Base-by-base conservation (phyloP, 495 filamentous ascomycete species). In the Evernia prunastri region DNA sequence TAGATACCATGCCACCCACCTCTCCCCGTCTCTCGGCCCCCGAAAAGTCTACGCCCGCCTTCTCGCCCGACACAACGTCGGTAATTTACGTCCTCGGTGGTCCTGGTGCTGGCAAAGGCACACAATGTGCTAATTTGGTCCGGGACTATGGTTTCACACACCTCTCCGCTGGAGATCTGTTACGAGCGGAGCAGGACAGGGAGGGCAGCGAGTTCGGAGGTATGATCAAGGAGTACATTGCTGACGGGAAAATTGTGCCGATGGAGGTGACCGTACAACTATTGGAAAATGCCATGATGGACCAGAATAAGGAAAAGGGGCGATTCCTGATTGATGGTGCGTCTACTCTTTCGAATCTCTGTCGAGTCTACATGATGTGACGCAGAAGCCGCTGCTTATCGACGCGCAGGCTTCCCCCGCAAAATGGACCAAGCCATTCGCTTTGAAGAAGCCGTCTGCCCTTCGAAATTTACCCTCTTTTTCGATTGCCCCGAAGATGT, bases 261-360 rank as follows among this genome's bases (percentile, higher is more conserved):
- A 96, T 96, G 93, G 93, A 97, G 72, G 91, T 98, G 27, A 98
- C 94, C n/a, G 87, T 98, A 43, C 86, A 88, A 35, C 74, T 98
- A 20, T 83, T 98, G 5, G 94, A 96, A 75, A 92, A 96, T 72
- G 89, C 92, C 11, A 97, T 98, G 89, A 83, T 79, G 61, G 84
- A 84, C 6, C 37, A 69, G 33, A 68, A 73, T 23, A 66, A 65
- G 25, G 35, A 65, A 54, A 59, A 72, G 23, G 72, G 73, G 12
- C 83, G 85, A 53, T 97, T 97, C 80, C 78, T 97, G 68, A 90
- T 97, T 68, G 93, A 97, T 74, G 86, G 78, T 80, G 67, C 36
- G 67, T 58, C n/a, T 54, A 47, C 29, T 10, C 42, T 9, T 25
- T 59, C n/a, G 43, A 8, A 25, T 27, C 31, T 33, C 31, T 15